Evolutionary conservation across 768 basidiomycete genomes (phyloP), one percentile per base, ranked within the genome.

Genomic region (Filobasidium floriforme): DNA sequence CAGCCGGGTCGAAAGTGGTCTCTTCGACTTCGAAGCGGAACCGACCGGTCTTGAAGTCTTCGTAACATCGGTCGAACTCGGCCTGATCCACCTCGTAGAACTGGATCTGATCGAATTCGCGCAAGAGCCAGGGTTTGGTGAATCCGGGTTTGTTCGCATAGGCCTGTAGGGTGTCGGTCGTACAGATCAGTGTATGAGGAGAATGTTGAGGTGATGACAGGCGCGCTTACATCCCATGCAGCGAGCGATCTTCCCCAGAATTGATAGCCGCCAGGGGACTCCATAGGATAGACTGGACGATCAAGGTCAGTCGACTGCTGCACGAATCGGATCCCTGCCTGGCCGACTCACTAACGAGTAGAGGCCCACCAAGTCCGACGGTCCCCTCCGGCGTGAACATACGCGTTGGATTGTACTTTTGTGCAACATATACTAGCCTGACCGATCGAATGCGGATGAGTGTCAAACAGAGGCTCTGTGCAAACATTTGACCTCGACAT

Each of bases 401-500:
- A 9, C 87, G 79, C 0, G 86, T 86, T 0, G 87, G 87, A 63
- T 88, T 88, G 85, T 88, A 87, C 75, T 88, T 89, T 66, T 88
- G 87, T 0, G 84, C 86, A 6, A 85, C 81, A 49, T 71, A 73
- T 10, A 71, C 66, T 0, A 88, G 74, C 43, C 86, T 80, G 66
- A 82, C 83, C 37, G 84, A 79, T 9, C 84, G 84, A 37, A 37
- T 37, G 32, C 32, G 9, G 3, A 37, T 37, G 4, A 4, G 9
- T 37, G 32, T 37, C 32, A 37, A 37, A 4, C 32, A 37, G 32
- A 4, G 32, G 32, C 32, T 9, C 4, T 9, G 32, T 37, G 32
- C 9, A 37, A 9, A 4, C 32, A 9, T 37, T 9, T 37, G 32
- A 4, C 32, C 32, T 37, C 15, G 6, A 24, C 55, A 37, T 24